Evolutionary conservation across 2,329 filamentous ascomycete genomes (phyloP), one percentile per base, ranked within the genome.

Genomic region (Alternaria sp.): DNA sequence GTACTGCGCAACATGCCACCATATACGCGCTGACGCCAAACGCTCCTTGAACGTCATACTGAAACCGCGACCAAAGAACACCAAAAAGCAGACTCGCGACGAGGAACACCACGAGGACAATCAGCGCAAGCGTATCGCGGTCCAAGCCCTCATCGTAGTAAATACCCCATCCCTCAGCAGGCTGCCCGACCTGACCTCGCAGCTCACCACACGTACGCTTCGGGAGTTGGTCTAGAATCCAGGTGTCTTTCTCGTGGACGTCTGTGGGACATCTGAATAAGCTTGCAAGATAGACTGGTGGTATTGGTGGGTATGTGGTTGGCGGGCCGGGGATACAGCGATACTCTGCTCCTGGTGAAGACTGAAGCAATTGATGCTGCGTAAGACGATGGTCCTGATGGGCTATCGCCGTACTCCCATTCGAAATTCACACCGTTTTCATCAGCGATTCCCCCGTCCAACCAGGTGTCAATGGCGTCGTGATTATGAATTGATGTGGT

Each of bases 131-230:
- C 4, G 59, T 54, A 21, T 68, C 67, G n/a, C 54, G 51, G 36
- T 74, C 67, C 66, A 65, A 69, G 3, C 66, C 68, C 50, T 76
- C 73, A 28, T 69, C 43, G 30, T 71, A 74, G 45, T 74, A 72
- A 3, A 74, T 69, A 2, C 74, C 72, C 74, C 72, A 75, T 7
- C 72, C 73, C n/a, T 72, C 68, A n/a, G 68, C 70, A 3, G 72
- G 72, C 19, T 72, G 47, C 1, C 67, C 67, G 10, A 59, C 28
- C 21, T 61, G 46, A 3, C 65, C 72, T 4, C 61, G 59, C 9
- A 77, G 60, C 32, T 69, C 52, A 5, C 73, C 71, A 32, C 59
- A 64, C 0, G 54, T 69, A 6, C 71, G 69, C 36, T 70, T 74
- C 2, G 73, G 73, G 5, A 75, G 56, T 36, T 70, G 72, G 25